Conservation (phyloP, 768 basidiomycete genomes). For the Trametes cinnabarina region DNA sequence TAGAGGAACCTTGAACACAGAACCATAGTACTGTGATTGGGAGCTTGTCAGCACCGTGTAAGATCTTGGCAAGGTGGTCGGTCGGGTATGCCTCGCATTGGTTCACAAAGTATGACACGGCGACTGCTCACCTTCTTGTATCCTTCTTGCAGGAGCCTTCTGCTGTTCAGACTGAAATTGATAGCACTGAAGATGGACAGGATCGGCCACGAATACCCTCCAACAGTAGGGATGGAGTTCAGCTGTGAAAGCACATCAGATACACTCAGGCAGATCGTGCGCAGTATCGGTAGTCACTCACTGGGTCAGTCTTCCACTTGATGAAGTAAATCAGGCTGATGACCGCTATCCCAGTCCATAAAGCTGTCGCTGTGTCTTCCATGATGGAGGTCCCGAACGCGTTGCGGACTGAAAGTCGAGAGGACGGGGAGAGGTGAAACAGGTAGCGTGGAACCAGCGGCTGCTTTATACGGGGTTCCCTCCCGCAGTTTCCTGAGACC, state of each 20-base stretch:
- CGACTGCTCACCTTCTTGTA: slow-evolving; percentile 31
- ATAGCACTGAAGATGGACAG: slow-evolving; percentile 34
- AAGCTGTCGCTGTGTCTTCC: neutral
- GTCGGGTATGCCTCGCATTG: no score
- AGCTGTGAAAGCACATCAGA: slow-evolving; percentile 3
- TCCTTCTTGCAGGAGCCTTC: slow-evolving; percentile 36
- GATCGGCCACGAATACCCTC: slow-evolving; percentile 34
- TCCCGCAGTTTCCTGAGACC: neutral
- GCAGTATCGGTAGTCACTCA: neutral
- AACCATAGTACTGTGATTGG: slow-evolving; percentile 16
- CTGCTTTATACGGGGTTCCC: neutral
- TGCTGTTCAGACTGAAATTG: slow-evolving; percentile 32
- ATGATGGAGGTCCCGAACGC: neutral
- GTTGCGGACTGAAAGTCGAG: neutral
- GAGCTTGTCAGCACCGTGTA: neutral
- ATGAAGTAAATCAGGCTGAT: neutral
- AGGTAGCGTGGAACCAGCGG: neutral
- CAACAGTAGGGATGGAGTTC: slow-evolving; percentile 33
- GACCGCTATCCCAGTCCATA: neutral
- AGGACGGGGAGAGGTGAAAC: neutral
- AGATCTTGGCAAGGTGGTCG: neutral
- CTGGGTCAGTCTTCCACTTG: slow-evolving; percentile 3
- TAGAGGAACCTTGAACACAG: slow-evolving; percentile 43
- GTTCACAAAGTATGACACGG: no score
- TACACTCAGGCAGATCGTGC: no score